These are phyloP conservation scores for Fusarium clavum DNA, from an alignment of 2,329 filamentous ascomycete species.

Conservation along the genomic window DNA sequence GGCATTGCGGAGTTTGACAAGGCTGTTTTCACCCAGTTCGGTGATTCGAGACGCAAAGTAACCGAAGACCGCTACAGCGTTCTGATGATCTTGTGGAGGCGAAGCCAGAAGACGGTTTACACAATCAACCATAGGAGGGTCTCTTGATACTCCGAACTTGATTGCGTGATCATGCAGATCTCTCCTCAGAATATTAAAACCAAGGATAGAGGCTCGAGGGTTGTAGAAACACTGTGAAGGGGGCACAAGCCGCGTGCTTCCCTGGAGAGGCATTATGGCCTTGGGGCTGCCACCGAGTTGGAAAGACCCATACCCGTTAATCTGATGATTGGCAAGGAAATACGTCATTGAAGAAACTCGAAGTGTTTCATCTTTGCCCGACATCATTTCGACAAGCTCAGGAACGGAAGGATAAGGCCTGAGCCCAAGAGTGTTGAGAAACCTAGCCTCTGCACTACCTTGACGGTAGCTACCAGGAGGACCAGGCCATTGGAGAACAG, in stretches of 20 bases:
- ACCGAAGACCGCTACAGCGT: conserved; percentile 79
- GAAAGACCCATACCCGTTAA: conserved; percentile 78
- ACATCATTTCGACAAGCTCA: conserved; percentile 84
- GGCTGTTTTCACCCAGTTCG: conserved; percentile 74
- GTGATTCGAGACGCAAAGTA: conserved; percentile 84
- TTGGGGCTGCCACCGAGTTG: conserved; percentile 66
- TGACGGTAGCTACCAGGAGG: conserved; percentile 70
- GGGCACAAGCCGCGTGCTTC: conserved; percentile 73
- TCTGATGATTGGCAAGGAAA: conserved; percentile 82
- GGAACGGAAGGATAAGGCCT: conserved; percentile 75
- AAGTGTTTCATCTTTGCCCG: conserved; percentile 66
- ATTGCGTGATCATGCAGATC: conserved; percentile 83
- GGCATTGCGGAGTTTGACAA: conserved; percentile 71
- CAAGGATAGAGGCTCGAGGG: conserved; percentile 78
- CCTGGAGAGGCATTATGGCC: conserved; percentile 79
- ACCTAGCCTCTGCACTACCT: conserved; percentile 77
- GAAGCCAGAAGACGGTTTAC: conserved; percentile 77
- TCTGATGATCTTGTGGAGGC: conserved; percentile 74
- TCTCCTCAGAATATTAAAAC: conserved; percentile 79
- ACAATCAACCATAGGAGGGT: conserved; percentile 83
- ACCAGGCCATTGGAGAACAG: conserved; percentile 85
- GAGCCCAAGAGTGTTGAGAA: conserved; percentile 79
- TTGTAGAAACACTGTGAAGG: conserved; percentile 88
- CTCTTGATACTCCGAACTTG: conserved; percentile 86
- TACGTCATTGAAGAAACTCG: conserved; percentile 81